Base-by-base conservation (phyloP, 1,139 yeast genomes). In the Debaryomycetaceae sp. region DNA sequence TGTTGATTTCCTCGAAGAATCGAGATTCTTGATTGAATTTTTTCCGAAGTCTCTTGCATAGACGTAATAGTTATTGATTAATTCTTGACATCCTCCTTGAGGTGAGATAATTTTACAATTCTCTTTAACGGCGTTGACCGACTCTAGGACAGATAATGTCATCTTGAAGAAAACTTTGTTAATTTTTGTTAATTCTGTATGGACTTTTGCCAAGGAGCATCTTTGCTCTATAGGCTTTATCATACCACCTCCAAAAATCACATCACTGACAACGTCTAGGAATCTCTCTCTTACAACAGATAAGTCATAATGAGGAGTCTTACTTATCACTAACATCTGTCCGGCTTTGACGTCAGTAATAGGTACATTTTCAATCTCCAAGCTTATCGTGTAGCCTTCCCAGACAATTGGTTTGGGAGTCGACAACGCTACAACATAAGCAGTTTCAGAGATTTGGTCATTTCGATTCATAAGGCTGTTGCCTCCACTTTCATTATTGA, bases 351-450 rank as follows among this genome's bases (percentile, higher is more conserved):
- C 72, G 46, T 73, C 78, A 5, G 74, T 65, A 6, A 73, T 68
- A 1, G 78, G 77, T 1, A 71, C 72, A 6, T 65, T 63, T 36
- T 70, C 69, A 37, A 83, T 63, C 22, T 80, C 77, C 14, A 87
- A 62, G 42, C 81, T 78, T 34, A 84, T 78, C 49, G 86, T 83
- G 23, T 78, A 76, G 2, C 98, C 98, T 51, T 87, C 93, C 98
- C 98, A 91, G 27, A 87, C 81, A 59, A 91, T 78, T 0, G 97
- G 95, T 56, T 87, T 88, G 11, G 84, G 78, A 1, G 96, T 93
- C 56, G 88, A 83, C 22, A 90, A 67, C 0, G 91, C 84, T 34
- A 91, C 58, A 13, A 90, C 77, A 54, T 89, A 89, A 0, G 88
- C 83, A 44, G 68, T 62, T 20, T 70, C 76, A 11, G 20, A 17